Base-by-base conservation (phyloP, 192 early-diverging fungal genomes). In the Diversispora epigaea region DNA sequence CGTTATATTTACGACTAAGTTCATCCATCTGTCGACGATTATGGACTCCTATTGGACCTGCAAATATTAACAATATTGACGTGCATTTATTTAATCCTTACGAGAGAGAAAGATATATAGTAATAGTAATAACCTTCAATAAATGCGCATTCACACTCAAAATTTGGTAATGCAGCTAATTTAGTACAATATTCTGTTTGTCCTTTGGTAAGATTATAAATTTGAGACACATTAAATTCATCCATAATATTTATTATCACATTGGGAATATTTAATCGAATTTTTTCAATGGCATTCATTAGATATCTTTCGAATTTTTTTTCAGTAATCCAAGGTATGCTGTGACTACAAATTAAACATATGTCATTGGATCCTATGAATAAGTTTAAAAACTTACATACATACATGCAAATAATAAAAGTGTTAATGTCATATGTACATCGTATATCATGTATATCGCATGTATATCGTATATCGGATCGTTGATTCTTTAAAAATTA, bases 301-400 rank as follows among this genome's bases (percentile, higher is more conserved):
- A 83, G 61, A 55, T 79, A 68, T 15, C 73, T 25, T 67, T 68
- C 65, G 47, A 80, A 86, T 50, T 19, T 76, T 45, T 17, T 46
- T 55, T 68, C 77, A 68, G 68, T 46, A 4, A 54, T 70, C 22
- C 19, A 77, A 25, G 39, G 44, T 0, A 73, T 76, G 6, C 52
- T 56, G n/a, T 41, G 14, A 44, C 39, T 44, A 45, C 87, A 88
- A 6, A 76, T 76, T 17, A 83, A 73, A 71, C 88, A 89, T 12
- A 83, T 70, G 70, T 89, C 88, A 70, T 89, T 89, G 7, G 78
- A 84, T 44, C 86, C 86, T 45, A 89, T 84, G 72, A 89, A 88
- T 3, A 89, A 56, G 11, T 78, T 87, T 1, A 88, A 17, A 44
- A 86, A 77, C 79, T 88, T 86, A 75, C 9, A 80, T 77, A 41